These are phyloP conservation scores for Blastomyces gilchristii DNA, from an alignment of 2,329 filamentous ascomycete genomes.

Conservation along the genomic window DNA sequence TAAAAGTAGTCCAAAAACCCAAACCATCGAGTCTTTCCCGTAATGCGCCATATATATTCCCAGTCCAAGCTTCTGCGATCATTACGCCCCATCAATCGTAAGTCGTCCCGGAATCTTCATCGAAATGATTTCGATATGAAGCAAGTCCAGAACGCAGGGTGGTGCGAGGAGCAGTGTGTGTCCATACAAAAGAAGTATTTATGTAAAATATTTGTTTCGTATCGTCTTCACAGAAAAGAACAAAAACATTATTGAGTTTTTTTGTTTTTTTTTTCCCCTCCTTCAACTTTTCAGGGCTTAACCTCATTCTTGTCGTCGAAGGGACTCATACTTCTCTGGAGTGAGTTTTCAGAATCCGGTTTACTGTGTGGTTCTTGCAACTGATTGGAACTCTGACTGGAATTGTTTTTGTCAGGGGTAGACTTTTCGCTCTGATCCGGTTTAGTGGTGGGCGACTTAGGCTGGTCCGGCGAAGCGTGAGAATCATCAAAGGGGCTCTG, in stretches of 20 bases:
- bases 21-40: background rate
- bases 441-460: constrained; percentile 14
- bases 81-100: constrained; percentile 4
- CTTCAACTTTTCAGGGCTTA: constrained; percentile 13
- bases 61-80: constrained; percentile 1
- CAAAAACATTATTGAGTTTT: background rate
- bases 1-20: background rate
- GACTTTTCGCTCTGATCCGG: constrained; percentile 7
- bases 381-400: constrained; percentile 25
- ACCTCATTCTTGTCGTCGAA: constrained; percentile 38
- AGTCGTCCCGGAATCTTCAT: constrained; percentile 1
- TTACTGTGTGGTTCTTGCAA: constrained; percentile 19
- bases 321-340: constrained; percentile 28
- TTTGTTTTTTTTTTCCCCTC: background rate
- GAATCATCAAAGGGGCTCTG: constrained; percentile 22
- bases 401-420: constrained; percentile 13
- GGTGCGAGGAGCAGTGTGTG: constrained; percentile 2
- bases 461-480: constrained; percentile 14
- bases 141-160: background rate
- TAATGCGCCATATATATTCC: constrained; percentile 4
- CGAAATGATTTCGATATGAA: background rate
- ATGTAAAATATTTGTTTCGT: constrained; percentile 1
- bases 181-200: background rate
- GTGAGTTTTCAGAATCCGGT: background rate
- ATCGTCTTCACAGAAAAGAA: background rate